Base-by-base conservation (phyloP, 2,329 filamentous ascomycete genomes). In the Fusarium sacchari region DNA sequence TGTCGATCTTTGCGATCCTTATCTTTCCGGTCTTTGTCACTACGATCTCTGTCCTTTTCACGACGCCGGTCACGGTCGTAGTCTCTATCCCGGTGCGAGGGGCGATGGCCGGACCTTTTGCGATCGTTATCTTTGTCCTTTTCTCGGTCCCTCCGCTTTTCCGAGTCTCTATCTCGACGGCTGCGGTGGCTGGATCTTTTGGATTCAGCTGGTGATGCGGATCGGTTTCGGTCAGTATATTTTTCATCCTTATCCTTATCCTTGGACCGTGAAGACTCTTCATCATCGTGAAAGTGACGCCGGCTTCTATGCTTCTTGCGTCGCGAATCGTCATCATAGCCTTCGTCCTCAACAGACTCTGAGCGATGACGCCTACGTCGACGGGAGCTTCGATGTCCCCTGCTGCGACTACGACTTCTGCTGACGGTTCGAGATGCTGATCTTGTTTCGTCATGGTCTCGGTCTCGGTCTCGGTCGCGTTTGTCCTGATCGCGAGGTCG, bases 141-240 rank as follows among this genome's bases (percentile, higher is more conserved):
- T 55, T 90, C 85, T 75, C 85, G 81, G 60, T 86, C 83, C 34
- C 75, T 78, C 42, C 77, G 78, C 59, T 84, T 80, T 52, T 88
- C 86, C 36, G 80, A 80, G 64, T 84, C 85, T 64, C 86, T 85
- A 46, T 92, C 89, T 72, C 87, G 87, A 58, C 88, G 90, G 74
- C 90, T 90, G 69, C 90, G 89, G 75, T 91, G 89, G 55, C 86
- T 86, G 12, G 88, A 87, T 60, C 87, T 82, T 72, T 87, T 89
- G 42, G 86, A 86, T 15, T 87, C 86, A 18, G 90, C 88, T 3
- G 88, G 88, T 6, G 93, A 94, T 10, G 87, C 86, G 10, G 92
- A 94, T 64, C 92, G 87, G 1, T 91, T 90, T 57, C 88, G 87
- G 53, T 90, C 87, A 18, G 84, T 83, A 73, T 86, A 78, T 72